phyloP scores from a whole-genome alignment of 345 rosid genomes.

The Sonneratia caseolaris region DNA sequence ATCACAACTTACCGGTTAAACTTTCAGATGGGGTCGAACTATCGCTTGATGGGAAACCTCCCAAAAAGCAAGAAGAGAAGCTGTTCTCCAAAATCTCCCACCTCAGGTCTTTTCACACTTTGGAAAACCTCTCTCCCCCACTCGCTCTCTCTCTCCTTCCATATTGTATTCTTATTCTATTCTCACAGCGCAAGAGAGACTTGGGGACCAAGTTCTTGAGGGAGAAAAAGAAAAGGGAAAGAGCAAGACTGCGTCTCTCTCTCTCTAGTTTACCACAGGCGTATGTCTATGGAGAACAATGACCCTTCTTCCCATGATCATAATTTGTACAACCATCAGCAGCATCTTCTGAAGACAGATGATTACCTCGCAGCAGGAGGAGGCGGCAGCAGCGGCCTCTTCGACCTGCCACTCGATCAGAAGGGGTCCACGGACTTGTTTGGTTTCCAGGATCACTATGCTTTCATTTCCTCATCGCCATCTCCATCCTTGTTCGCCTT shows the following conservation, averaged over 20 bases:
- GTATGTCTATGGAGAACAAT: not conserved
- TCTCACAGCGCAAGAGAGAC: not conserved
- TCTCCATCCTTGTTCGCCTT: slow-evolving; percentile 4
- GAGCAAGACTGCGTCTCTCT: not conserved
- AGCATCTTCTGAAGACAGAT: not conserved
- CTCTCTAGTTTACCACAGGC: not conserved
- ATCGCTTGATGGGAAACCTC: not conserved
- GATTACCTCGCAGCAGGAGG: not conserved
- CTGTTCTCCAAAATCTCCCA: not conserved
- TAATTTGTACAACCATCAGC: not conserved
- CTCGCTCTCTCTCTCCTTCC: not conserved
- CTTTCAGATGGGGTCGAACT: not conserved
- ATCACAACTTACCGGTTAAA: too few species aligned
- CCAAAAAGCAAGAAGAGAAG: not conserved
- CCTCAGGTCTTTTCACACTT: slow-evolving; percentile 1
- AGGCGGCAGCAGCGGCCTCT: not conserved
- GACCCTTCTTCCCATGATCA: not conserved
- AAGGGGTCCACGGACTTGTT: slow-evolving; percentile 7
- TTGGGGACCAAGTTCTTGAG: slow-evolving; percentile 8
- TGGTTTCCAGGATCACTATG: slow-evolving; percentile 2
- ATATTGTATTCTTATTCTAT: not conserved
- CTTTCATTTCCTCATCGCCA: not conserved
- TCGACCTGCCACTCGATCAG: slow-evolving; percentile 1
- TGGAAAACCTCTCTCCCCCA: not conserved
- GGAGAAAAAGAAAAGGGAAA: not conserved